Evolutionary conservation across 768 basidiomycete genomes (phyloP).

Genomic region (Suillus paluster): DNA sequence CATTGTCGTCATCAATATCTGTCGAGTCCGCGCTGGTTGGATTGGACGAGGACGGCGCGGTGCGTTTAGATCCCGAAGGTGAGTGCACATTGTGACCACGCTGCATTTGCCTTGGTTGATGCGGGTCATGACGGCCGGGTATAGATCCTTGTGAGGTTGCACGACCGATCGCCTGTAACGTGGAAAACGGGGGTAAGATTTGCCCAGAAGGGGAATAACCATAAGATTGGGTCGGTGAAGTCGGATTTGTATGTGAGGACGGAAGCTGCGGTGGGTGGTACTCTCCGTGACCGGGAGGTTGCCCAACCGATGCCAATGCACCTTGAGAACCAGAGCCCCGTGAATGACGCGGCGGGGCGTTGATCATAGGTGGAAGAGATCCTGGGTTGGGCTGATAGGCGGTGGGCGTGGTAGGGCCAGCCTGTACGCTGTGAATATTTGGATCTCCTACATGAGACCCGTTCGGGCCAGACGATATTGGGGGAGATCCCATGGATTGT

Average conservation of each 20-base stretch:
- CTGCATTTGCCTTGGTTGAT: slow-evolving; percentile 31
- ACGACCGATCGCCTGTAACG: slow-evolving; percentile 58
- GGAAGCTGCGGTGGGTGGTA: slow-evolving; percentile 48
- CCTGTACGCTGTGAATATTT: slow-evolving; percentile 24
- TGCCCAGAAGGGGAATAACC: slow-evolving; percentile 52
- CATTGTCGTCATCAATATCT: slow-evolving; percentile 81
- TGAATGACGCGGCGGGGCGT: slow-evolving; percentile 29
- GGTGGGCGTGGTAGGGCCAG: slow-evolving; percentile 34
- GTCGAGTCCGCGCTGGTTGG: slow-evolving; percentile 82
- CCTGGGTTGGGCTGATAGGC: slow-evolving; percentile 30
- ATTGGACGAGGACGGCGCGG: slow-evolving; percentile 63
- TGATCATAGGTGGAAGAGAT: slow-evolving; percentile 36
- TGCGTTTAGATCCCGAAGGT: slow-evolving; percentile 57
- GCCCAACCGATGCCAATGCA: slow-evolving; percentile 36
- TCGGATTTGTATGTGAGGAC: slow-evolving; percentile 47
- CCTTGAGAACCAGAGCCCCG: slow-evolving; percentile 41
- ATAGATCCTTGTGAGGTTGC: slow-evolving; percentile 51
- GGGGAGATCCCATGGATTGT: slow-evolving; percentile 59
- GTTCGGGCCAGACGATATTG: slow-evolving; percentile 45
- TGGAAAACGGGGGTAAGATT: slow-evolving; percentile 73
- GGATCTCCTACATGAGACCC: slow-evolving; percentile 32
- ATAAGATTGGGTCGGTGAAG: slow-evolving; percentile 31
- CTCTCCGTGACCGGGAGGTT: slow-evolving; percentile 42
- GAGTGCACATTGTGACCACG: slow-evolving; percentile 32
- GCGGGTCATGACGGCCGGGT: slow-evolving; percentile 56